These are phyloP conservation scores for Yarrowia sp. DNA, from an alignment of 805 yeast genomes.

Conservation along the genomic window DNA sequence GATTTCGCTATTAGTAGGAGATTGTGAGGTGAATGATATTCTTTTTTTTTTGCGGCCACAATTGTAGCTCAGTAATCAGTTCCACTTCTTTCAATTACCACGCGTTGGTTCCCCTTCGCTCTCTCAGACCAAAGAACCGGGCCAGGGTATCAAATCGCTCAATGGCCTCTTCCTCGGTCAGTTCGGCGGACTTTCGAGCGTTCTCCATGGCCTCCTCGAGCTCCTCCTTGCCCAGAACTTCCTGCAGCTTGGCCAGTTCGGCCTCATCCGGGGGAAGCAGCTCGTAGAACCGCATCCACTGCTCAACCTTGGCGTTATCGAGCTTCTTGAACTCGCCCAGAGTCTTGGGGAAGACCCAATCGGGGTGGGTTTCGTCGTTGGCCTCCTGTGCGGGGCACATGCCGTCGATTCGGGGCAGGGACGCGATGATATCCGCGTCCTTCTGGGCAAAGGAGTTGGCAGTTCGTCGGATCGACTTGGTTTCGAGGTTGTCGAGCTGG, in stretches of 20 bases:
- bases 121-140: conserved; percentile 67
- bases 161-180: conserved; percentile 58
- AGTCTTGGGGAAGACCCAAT: conserved; percentile 61
- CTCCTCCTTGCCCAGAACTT: conserved; percentile 58
- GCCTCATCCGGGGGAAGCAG: conserved; percentile 68
- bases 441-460: conserved; percentile 62
- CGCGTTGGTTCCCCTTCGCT: conserved; percentile 59
- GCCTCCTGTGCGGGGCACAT: conserved; percentile 60
- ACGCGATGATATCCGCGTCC: conserved; percentile 60
- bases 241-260: conserved; percentile 60
- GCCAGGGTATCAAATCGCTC: conserved; percentile 69
- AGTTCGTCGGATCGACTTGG: conserved; percentile 73
- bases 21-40: no score
- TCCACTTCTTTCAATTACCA: conserved; percentile 52
- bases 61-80: no score
- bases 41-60: no score
- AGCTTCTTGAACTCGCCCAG: conserved; percentile 60
- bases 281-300: conserved; percentile 76
- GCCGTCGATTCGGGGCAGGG: conserved; percentile 81
- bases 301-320: conserved; percentile 56
- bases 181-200: conserved; percentile 50
- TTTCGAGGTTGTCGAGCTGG: conserved; percentile 78
- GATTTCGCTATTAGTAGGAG: no score
- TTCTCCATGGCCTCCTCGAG: conserved; percentile 43
- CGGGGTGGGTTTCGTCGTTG: conserved; percentile 36